These are phyloP conservation scores for Calonectria pauciramosa DNA, from an alignment of 2,329 filamentous ascomycete genomes.

Conservation along the genomic window DNA sequence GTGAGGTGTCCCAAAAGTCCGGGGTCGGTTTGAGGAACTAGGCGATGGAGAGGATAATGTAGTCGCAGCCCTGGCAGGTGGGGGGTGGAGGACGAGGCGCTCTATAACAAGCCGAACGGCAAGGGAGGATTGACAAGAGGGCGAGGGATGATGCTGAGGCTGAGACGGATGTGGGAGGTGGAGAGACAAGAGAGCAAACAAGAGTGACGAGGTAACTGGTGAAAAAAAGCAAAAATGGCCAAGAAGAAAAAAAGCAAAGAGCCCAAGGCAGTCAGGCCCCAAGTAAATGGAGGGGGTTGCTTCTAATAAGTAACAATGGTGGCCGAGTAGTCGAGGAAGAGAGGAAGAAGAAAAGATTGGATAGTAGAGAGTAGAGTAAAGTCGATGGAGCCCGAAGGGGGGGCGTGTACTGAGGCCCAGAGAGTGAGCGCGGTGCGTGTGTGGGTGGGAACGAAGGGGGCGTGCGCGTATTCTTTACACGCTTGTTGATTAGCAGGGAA, in stretches of 20 bases:
- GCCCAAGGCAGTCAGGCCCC: not conserved
- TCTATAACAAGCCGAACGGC: constrained; percentile 19
- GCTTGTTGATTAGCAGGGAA: not conserved
- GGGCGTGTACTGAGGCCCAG: not conserved
- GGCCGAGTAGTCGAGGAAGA: not conserved
- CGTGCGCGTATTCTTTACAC: not conserved
- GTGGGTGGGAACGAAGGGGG: not conserved
- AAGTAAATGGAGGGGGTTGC: not conserved
- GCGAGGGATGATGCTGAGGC: constrained; percentile 8
- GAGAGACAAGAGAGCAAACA: constrained; percentile 17
- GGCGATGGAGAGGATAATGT: constrained; percentile 10
- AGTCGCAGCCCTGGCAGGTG: not conserved
- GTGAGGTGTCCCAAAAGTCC: constrained; percentile 24
- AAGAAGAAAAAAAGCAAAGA: not conserved
- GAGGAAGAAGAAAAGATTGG: not conserved
- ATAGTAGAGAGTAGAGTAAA: not conserved
- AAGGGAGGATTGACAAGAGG: constrained; percentile 8
- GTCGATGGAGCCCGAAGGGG: not conserved
- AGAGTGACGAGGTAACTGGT: constrained; percentile 22
- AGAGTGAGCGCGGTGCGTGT: not conserved
- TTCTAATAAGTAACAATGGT: constrained; percentile 1
- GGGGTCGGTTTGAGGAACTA: constrained; percentile 26
- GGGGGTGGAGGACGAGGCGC: constrained; percentile 1
- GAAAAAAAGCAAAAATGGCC: constrained; percentile 23
- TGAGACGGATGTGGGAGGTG: constrained; percentile 21